Base-by-base conservation (phyloP, 2,329 filamentous ascomycete species). In the Neurospora crassa region DNA sequence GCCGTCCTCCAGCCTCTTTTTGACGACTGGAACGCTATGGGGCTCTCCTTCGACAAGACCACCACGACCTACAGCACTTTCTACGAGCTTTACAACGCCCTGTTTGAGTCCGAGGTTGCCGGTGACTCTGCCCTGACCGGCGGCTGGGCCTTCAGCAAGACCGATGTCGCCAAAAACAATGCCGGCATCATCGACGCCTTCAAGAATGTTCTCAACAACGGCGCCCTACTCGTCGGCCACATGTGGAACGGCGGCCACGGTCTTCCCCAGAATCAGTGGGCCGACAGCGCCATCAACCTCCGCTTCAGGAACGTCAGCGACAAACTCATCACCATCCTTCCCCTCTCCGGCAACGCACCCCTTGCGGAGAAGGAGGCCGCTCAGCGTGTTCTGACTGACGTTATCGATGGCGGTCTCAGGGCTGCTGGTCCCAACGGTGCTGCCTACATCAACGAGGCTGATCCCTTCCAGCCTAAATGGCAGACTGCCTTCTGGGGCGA, bases 361-460 rank as follows among this genome's bases (percentile, higher is more conserved):
- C 80, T 81, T 40, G 83, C 80, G 73, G 78, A 83, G 68, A 83
- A 83, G 73, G 79, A 80, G 7, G 79, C 82, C 24, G 76, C 81
- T 8, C 82, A 84, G 73, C n/a, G 79, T 40, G 78, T 79, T n/a
- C 74, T 83, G 68, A 81, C 80, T 29, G 76, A 82, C 67, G 77
- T 81, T 14, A 77, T 79, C 71, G 80, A 80, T 59, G 80, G 71
- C 5, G 79, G 77, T 2, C 77, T 85, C 68, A 77, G 79, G 45
- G 76, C 79, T 7, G 83, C 76, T 29, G 81, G 77, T 63, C 81
- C 78, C 67, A 78, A 78, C 37, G 81, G 81, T 1, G 80, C 81
- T 29, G 79, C 81, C 7, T 85, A 86, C 74, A 75, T 84, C 71
- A 85, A 84, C 73, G 84, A 85, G 76, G 76, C 76, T 34, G 76